Conservation (phyloP, 2,329 filamentous ascomycete species). For the Dactylella cylindrospora region DNA sequence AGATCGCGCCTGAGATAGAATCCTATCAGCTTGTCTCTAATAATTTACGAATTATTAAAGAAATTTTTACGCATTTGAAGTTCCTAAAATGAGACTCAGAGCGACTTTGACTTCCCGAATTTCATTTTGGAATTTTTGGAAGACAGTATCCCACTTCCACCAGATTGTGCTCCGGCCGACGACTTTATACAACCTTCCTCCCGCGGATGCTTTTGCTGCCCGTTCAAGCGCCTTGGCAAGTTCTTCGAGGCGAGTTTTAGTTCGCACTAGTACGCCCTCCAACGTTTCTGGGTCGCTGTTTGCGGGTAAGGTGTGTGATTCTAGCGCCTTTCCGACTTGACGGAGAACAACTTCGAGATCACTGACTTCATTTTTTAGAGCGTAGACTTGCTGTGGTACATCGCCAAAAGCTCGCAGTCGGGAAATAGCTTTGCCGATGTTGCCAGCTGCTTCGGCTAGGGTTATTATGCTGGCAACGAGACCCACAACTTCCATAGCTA, state of each 20-base stretch:
- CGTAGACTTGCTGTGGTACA: slow-evolving; percentile 12
- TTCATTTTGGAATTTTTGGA: slow-evolving; percentile 5
- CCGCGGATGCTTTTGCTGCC: background rate
- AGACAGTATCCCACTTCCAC: slow-evolving; percentile 7
- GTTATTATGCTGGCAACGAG: slow-evolving; percentile 5
- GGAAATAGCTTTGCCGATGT: slow-evolving; percentile 11
- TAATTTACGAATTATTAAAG: background rate
- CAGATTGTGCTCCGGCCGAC: slow-evolving; percentile 3
- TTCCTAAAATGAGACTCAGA: background rate
- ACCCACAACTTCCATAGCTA: background rate
- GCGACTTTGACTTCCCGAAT: slow-evolving; percentile 1
- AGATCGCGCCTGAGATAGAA: slow-evolving; percentile 1
- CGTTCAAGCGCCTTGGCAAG: slow-evolving; percentile 4
- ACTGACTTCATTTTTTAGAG: slow-evolving; percentile 12
- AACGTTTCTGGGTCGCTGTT: background rate
- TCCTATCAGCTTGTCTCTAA: background rate
- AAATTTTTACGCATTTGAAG: background rate
- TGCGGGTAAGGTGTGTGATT: background rate
- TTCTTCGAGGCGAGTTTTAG: background rate
- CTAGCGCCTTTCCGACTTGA: slow-evolving; percentile 6
- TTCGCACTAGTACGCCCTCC: background rate
- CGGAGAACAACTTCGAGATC: slow-evolving; percentile 3
- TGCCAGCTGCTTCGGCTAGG: slow-evolving; percentile 6
- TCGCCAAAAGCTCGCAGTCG: slow-evolving; percentile 6
- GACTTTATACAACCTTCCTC: slow-evolving; percentile 1